Conservation (phyloP, 1,284 basidiomycete genomes). For the Moesziomyces aphidis region DNA sequence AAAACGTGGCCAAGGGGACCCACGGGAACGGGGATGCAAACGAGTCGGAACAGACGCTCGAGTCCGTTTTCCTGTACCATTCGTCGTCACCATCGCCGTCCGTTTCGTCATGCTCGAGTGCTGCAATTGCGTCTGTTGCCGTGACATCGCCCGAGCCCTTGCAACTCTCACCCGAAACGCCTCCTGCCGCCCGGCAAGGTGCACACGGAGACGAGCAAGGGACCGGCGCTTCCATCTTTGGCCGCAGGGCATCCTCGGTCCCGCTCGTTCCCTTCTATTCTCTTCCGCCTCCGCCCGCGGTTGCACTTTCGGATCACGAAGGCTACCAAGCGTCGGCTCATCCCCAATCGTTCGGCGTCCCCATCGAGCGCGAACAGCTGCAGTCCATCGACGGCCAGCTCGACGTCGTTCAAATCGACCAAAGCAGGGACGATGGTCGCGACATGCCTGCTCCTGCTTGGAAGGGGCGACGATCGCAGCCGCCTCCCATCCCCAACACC, state of each 20-base stretch:
- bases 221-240: neutral
- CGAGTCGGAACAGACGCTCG: conserved; percentile 10
- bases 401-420: neutral
- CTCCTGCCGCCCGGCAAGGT: conserved; percentile 3
- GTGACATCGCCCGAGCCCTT: conserved; percentile 17
- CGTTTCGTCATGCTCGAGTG: neutral
- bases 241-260: conserved; percentile 23
- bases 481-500: conserved; percentile 35
- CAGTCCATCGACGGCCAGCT: neutral
- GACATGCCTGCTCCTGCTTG: conserved; percentile 33
- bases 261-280: neutral
- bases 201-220: neutral
- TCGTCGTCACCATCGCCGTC: conserved; percentile 22
- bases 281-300: neutral
- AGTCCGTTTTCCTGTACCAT: conserved; percentile 33
- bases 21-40: conserved; percentile 5
- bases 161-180: conserved; percentile 10
- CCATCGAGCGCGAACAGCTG: neutral
- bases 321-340: neutral
- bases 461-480: conserved; percentile 19
- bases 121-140: neutral
- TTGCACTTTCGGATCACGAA: neutral
- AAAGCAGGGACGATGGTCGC: neutral
- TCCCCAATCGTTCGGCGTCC: neutral
- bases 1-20: neutral